Base-by-base conservation (phyloP, 1,139 yeast species). In the Eremothecium gossypii region DNA sequence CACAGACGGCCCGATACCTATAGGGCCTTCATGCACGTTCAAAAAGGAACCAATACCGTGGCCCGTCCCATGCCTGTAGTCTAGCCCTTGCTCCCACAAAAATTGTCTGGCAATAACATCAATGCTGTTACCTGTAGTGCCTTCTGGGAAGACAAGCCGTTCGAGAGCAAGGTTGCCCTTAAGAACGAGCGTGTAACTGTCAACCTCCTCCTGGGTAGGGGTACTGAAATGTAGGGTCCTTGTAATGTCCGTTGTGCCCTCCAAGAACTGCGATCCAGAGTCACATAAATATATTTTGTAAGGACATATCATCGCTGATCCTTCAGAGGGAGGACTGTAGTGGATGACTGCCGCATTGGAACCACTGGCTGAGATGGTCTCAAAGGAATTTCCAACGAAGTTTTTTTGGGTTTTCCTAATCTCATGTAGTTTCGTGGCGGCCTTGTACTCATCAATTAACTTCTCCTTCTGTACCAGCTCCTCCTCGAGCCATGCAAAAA, bases 221-320 rank as follows among this genome's bases (percentile, higher is more conserved):
- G 62, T 63, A 2, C 79, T 77, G 58, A 84, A 82, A 62, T 91
- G 97, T 35, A 85, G 60, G 0, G 98, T 91, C 63, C 99, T 78
- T 2, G 99, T 91, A 11, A 91, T 84, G 63, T 91, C 98, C 1
- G 98, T 91, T 1, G 98, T 91, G 30, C 98, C 99, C 49, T 89
- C 96, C 40, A 80, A 66, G 58, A 83, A 93, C 60, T 93, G 99
- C 2, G 95, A 82, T 6, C 99, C 98, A 2, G 96, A 79, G 63
- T 93, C 99, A 57, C 86, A 77, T 47, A 93, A 70, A 60, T 89
- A 91, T 26, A 87, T 74, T 57, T 85, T 82, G 39, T 74, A 67
- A 12, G 89, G 87, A 53, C 85, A 79, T 44, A 93, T 81, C 53
- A 77, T 69, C 3, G 83, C 66, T 46, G 84, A 78, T 28, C 74